Base-by-base conservation (phyloP, 1,284 basidiomycete species). In the Austroboletus novae-zelandiae region DNA sequence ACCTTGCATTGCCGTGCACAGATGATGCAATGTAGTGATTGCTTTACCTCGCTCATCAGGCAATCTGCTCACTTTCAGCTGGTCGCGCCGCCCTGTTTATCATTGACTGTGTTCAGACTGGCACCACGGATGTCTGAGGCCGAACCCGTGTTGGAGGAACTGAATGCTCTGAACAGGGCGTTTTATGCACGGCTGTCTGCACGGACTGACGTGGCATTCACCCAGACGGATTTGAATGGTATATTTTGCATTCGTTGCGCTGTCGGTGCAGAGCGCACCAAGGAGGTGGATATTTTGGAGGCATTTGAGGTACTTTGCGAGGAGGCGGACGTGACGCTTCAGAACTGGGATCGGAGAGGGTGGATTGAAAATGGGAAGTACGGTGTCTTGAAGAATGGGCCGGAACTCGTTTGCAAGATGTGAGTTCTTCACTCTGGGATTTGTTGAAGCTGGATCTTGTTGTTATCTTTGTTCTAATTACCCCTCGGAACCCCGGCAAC, bases 31-130 rank as follows among this genome's bases (percentile, higher is more conserved):
- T 75, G 85, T 34, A 88, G 86, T 57, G 59, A 80, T 23, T 57
- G 68, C n/a, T 89, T 96, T 58, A 80, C 73, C 17, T 62, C 74
- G 1, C 74, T 84, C 6, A 68, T 94, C 48, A 50, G 68, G n/a
- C 52, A 65, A 8, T 82, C 83, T 1, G 57, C 74, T 4, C 59
- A 72, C 29, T 78, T 91, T 46, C 73, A 75, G 42, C 70, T 91
- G 14, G 80, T 89, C 27, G 78, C 85, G 0, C 73, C 78, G 2
- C 81, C 86, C 0, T 80, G 77, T 11, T 74, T 91, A 31, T 75
- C 84, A 0, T 75, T 96, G 18, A 79, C 83, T 14, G 89, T 94
- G 30, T 91, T 96, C 77, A 81, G 90, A 34, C 71, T 94, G 20
- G 65, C 68, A 4, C 77, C 79, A 27, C 27, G 9, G 27, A 9